phyloP scores from a whole-genome alignment of 2,329 filamentous ascomycete genomes.

The Fusarium torulosum region DNA sequence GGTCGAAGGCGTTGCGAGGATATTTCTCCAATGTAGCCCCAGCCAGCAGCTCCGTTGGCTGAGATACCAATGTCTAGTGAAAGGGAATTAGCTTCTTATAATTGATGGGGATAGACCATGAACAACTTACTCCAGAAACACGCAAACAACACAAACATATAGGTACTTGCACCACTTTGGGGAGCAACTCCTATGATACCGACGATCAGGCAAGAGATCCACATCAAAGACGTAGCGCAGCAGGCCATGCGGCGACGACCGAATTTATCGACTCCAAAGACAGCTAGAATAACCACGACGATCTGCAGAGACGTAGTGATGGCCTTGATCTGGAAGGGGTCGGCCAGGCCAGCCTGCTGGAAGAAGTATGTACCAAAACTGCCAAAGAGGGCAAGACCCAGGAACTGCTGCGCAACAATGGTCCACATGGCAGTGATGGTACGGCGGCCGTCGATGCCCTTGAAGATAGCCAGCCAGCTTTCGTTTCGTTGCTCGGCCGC shows the following conservation, averaged over 20 bases:
- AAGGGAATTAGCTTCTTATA: neutral
- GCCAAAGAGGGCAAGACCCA: conserved; percentile 29
- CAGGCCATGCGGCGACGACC: conserved; percentile 31
- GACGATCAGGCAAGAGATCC: conserved; percentile 15
- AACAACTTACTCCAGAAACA: conserved; percentile 26
- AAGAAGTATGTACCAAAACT: conserved; percentile 66
- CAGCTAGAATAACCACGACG: conserved; percentile 36
- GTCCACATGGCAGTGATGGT: conserved; percentile 51
- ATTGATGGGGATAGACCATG: fast-evolving
- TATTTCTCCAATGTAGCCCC: conserved; percentile 53
- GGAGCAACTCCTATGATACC: conserved; percentile 32
- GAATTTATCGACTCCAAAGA: conserved; percentile 29
- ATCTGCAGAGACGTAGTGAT: conserved; percentile 35
- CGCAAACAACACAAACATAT: conserved; percentile 29
- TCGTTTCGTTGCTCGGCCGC: conserved; percentile 42
- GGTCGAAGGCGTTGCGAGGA: conserved; percentile 53
- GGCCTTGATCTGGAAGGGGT: conserved; percentile 38
- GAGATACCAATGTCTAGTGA: conserved; percentile 18
- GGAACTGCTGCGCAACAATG: conserved; percentile 38
- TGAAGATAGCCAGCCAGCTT: conserved; percentile 50
- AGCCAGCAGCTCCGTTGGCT: conserved; percentile 40
- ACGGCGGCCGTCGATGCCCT: conserved; percentile 48
- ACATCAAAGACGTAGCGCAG: conserved; percentile 23
- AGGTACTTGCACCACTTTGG: conserved; percentile 11
- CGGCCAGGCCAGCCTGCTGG: conserved; percentile 49